These are phyloP conservation scores for Straminergon stramineum DNA, from an alignment of 225 moss, liverwort and hornwort genomes.

Conservation along the genomic window DNA sequence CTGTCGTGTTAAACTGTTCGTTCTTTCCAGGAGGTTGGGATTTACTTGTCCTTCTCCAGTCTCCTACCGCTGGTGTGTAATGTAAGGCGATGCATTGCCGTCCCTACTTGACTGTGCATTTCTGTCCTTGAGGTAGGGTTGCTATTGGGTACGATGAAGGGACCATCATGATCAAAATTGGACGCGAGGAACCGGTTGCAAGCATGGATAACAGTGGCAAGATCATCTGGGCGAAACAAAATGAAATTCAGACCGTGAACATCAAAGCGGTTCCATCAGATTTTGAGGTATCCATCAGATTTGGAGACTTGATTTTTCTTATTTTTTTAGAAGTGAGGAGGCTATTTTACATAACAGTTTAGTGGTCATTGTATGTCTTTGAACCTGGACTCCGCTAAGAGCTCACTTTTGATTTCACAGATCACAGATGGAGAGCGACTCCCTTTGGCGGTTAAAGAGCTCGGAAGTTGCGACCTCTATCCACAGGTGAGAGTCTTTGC, in stretches of 20 bases:
- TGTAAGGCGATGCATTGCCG: not conserved
- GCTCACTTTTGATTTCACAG: slow-evolving; percentile 5
- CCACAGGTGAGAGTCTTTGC: slow-evolving; percentile 53
- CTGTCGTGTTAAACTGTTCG: not conserved
- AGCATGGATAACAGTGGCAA: slow-evolving; percentile 93
- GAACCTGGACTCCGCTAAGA: not conserved
- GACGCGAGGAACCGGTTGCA: slow-evolving; percentile 86
- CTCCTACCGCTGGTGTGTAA: not conserved
- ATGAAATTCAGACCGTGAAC: slow-evolving; percentile 91
- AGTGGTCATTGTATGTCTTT: not conserved
- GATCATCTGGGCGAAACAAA: slow-evolving; percentile 93
- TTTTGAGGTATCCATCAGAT: slow-evolving; percentile 51
- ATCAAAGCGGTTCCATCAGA: slow-evolving; percentile 77
- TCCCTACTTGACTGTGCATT: not conserved
- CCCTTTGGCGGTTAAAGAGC: slow-evolving; percentile 82
- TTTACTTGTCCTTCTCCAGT: not conserved
- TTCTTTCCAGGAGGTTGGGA: not conserved
- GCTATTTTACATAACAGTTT: not conserved
- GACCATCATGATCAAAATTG: slow-evolving; percentile 92
- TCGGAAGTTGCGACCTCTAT: slow-evolving; percentile 87
- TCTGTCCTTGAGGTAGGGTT: slow-evolving; percentile 35
- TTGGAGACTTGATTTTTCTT: not conserved
- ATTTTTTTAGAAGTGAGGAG: not conserved
- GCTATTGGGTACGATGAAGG: slow-evolving; percentile 95
- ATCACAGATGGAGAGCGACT: slow-evolving; percentile 84